These are phyloP conservation scores for Oldenlandia corymbosa DNA, from an alignment of 257 asterid genomes.

Conservation along the genomic window DNA sequence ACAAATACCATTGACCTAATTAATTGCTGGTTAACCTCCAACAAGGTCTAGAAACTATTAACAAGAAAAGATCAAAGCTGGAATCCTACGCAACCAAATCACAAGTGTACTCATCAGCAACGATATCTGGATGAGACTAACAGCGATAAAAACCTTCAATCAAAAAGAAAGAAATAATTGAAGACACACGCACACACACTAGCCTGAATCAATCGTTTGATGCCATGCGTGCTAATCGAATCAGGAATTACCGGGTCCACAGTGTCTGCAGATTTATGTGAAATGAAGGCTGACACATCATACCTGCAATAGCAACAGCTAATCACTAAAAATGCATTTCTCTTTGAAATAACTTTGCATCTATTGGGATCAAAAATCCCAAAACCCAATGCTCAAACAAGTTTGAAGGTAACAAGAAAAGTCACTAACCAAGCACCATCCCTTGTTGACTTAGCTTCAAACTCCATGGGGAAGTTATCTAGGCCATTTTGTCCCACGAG, in stretches of 20 bases:
- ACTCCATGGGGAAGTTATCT: slow-evolving; percentile 70
- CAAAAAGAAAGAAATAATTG: background rate
- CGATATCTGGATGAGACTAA: background rate
- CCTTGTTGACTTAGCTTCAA: slow-evolving; percentile 92
- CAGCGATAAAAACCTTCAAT: background rate
- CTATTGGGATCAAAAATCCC: background rate
- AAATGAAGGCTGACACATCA: slow-evolving; percentile 10
- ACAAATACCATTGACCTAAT: no score
- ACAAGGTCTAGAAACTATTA: no score
- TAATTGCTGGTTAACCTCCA: background rate
- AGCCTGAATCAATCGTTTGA: background rate
- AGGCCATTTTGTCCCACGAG: slow-evolving; percentile 45
- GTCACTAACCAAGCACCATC: slow-evolving; percentile 94
- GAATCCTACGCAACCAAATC: background rate
- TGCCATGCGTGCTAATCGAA: background rate
- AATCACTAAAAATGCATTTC: background rate
- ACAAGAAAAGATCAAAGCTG: no score
- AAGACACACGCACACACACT: background rate
- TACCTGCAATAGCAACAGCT: slow-evolving; percentile 1
- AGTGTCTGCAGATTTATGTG: slow-evolving; percentile 4
- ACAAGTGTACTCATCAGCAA: background rate
- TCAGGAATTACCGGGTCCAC: slow-evolving; percentile 5
- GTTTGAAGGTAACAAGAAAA: background rate
- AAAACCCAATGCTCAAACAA: background rate
- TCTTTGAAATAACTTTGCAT: background rate